These are phyloP conservation scores for Phytophthora cryptogea DNA, from an alignment of 352 stramenopile species.

Conservation along the genomic window DNA sequence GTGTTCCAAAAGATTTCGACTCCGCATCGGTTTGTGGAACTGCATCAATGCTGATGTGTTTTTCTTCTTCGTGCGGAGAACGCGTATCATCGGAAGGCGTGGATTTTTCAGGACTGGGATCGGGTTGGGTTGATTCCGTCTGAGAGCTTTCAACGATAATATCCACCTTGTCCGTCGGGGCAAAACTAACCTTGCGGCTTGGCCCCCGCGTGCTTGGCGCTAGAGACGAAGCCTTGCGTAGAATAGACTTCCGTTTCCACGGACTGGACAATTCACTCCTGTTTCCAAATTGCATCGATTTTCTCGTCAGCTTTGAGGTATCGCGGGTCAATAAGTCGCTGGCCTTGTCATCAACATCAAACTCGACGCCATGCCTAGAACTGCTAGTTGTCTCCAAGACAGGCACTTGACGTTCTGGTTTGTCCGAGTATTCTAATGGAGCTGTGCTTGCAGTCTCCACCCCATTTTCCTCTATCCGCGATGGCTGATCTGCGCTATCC, in stretches of 20 bases:
- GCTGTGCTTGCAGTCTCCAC: background rate
- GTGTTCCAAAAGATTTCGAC: constrained; percentile 10
- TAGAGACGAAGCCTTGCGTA: constrained; percentile 38
- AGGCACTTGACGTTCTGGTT: background rate
- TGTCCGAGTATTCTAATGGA: background rate
- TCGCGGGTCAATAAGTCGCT: constrained; percentile 9
- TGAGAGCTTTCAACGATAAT: constrained; percentile 34
- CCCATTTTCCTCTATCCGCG: background rate
- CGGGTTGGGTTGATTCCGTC: constrained; percentile 27
- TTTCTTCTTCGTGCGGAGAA: constrained; percentile 5
- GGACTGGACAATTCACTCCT: constrained; percentile 23
- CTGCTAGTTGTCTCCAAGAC: background rate
- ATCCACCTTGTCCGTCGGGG: constrained; percentile 28
- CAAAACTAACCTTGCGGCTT: constrained; percentile 40
- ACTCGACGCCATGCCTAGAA: background rate
- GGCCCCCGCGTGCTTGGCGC: constrained; percentile 9
- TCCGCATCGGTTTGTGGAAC: background rate
- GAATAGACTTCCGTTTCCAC: constrained; percentile 40
- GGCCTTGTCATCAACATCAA: background rate
- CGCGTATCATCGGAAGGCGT: constrained; percentile 1
- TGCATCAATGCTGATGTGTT: background rate
- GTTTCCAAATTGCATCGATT: constrained; percentile 28
- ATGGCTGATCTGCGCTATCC: background rate
- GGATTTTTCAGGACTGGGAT: constrained; percentile 27
- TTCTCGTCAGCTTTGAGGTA: constrained; percentile 17